A percentile compares a stretch with the other conserved stretches of the same genome.
These are phyloP conservation scores for Coprinopsis strossmayeri DNA, from an alignment of 768 basidiomycete genomes.

Conservation along the genomic window DNA sequence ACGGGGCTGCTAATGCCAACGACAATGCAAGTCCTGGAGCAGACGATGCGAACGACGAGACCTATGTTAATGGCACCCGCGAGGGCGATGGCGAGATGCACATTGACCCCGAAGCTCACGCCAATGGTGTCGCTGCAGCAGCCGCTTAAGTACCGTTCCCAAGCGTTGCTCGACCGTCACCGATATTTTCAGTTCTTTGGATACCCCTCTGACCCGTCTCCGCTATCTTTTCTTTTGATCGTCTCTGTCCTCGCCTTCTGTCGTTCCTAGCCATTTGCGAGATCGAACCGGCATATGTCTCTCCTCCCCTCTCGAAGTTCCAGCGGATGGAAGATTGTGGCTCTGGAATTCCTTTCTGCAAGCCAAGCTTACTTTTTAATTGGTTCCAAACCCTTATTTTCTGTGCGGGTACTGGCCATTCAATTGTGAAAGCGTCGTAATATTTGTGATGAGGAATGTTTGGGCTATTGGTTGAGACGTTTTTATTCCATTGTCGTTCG, in stretches of 20 bases:
- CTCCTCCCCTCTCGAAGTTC: constrained; percentile 18
- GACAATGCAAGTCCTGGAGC: constrained; percentile 33
- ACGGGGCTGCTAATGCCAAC: constrained; percentile 18
- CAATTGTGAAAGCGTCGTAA: constrained; percentile 33
- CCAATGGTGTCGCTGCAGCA: constrained; percentile 22
- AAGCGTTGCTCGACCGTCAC: constrained; percentile 6
- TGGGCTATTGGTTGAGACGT: constrained; percentile 63
- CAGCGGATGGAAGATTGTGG: constrained; percentile 42
- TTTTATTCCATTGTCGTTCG: constrained; percentile 36
- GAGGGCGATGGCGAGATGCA: constrained; percentile 35
- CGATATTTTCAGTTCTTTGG: constrained; percentile 15
- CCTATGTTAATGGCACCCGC: constrained; percentile 21
- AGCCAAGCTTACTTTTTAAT: constrained; percentile 11
- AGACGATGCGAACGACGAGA: constrained; percentile 27
- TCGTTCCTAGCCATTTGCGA: constrained; percentile 15
- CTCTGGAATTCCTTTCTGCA: constrained; percentile 29
- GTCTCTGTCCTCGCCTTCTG: constrained; percentile 18
- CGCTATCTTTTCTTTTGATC: constrained; percentile 11
- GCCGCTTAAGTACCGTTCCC: constrained; percentile 9
- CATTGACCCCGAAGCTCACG: constrained; percentile 31
- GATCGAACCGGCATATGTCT: constrained; percentile 24
- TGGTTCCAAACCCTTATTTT: constrained; percentile 9
- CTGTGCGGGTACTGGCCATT: constrained; percentile 21
- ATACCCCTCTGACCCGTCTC: constrained; percentile 24
- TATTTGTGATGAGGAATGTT: constrained; percentile 16